phyloP scores from a whole-genome alignment of 208 protist species.

The Wallacemonas sp. region DNA sequence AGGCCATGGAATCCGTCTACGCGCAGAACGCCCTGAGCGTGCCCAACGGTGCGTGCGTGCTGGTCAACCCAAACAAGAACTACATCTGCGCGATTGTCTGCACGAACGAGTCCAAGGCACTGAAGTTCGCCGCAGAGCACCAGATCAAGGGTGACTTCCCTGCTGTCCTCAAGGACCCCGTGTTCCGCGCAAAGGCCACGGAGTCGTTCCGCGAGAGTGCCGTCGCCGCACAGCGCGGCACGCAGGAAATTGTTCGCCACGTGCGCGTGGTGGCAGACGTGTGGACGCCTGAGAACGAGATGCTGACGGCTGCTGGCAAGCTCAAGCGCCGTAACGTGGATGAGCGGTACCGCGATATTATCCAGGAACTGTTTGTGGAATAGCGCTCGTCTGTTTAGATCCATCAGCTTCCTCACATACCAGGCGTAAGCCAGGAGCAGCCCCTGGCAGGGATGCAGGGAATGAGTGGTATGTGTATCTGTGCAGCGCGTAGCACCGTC shows the following conservation, averaged over 20 bases:
- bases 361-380: constrained; percentile 55
- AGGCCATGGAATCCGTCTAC: constrained; percentile 42
- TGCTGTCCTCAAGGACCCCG: constrained; percentile 24
- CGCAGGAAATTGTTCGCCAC: constrained; percentile 54
- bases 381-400: too few species aligned
- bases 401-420: too few species aligned
- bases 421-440: not conserved
- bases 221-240: constrained; percentile 18
- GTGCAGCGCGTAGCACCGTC: not conserved
- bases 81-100: constrained; percentile 38
- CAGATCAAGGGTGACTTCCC: constrained; percentile 24
- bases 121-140: constrained; percentile 24
- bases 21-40: constrained; percentile 28
- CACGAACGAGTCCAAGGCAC: constrained; percentile 34
- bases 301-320: constrained; percentile 74
- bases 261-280: constrained; percentile 58
- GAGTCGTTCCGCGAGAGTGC: constrained; percentile 37
- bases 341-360: constrained; percentile 48
- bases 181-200: constrained; percentile 27
- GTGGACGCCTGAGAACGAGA: constrained; percentile 81
- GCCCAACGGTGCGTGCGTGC: constrained; percentile 28
- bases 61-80: constrained; percentile 36
- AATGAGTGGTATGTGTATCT: too few species aligned
- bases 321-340: constrained; percentile 52
- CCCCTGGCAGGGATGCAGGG: too few species aligned